Conservation (phyloP, 192 early-diverging fungal genomes). For the Gonapodya sp. region DNA sequence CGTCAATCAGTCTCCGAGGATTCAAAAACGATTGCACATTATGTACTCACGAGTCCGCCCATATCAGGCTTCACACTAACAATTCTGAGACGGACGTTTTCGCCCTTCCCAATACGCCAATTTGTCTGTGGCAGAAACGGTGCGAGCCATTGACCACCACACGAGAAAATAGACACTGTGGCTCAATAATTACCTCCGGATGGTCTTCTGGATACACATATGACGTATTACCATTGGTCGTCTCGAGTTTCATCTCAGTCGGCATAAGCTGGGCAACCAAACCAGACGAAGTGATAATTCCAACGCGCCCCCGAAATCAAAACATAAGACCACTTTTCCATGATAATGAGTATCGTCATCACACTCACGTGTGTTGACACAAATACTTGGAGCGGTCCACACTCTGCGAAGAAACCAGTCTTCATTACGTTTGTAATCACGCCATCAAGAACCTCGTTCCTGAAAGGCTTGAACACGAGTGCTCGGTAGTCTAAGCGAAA, state of each 20-base stretch:
- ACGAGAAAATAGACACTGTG: background rate
- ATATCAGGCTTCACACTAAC: slow-evolving; percentile 83
- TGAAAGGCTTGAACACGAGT: slow-evolving; percentile 95
- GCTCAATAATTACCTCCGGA: slow-evolving; percentile 4
- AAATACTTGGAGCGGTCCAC: slow-evolving; percentile 88
- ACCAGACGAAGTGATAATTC: too few species aligned
- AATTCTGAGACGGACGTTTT: slow-evolving; percentile 76
- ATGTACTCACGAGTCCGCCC: slow-evolving; percentile 74
- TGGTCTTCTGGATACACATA: slow-evolving; percentile 2
- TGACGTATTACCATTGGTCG: slow-evolving; percentile 11
- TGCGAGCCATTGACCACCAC: background rate
- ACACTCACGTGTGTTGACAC: slow-evolving; percentile 63
- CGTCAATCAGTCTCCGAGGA: background rate
- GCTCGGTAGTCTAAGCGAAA: slow-evolving; percentile 84
- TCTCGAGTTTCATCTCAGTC: slow-evolving; percentile 78
- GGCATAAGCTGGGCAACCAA: slow-evolving; percentile 60
- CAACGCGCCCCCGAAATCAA: too few species aligned
- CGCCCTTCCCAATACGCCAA: slow-evolving; percentile 71
- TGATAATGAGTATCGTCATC: slow-evolving; percentile 5
- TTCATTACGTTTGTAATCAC: slow-evolving; percentile 81
- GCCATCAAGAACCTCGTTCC: slow-evolving; percentile 90
- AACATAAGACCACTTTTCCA: background rate
- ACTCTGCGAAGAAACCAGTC: slow-evolving; percentile 92
- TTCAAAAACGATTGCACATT: too few species aligned
- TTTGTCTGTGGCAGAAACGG: slow-evolving; percentile 23